Percentiles rank a stretch among this genome's conserved stretches.
phyloP scores from a whole-genome alignment of 2,329 filamentous ascomycete genomes.

The Neoscytalidium dimidiatum region DNA sequence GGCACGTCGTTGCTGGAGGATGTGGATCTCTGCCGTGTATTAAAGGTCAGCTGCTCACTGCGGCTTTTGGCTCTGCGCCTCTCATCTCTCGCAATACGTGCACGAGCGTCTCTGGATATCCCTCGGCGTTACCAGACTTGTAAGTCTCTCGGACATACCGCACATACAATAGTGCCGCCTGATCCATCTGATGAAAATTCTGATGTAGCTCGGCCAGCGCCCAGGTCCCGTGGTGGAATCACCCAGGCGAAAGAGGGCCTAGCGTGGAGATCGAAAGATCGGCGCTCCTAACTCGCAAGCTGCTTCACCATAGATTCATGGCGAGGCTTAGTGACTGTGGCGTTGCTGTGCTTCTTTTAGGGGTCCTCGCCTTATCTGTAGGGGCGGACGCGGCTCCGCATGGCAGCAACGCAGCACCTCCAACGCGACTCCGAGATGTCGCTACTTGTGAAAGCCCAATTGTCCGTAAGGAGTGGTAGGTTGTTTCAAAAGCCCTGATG shows the following conservation, averaged over 20 bases:
- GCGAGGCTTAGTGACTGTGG: constrained; percentile 6
- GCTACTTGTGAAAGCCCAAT: constrained; percentile 1
- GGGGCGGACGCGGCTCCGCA: neutral
- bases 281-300: neutral
- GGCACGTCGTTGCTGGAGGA: neutral
- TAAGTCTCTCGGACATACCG: neutral
- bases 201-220: neutral
- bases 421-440: neutral
- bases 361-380: neutral
- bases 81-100: no score
- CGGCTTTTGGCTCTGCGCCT: neutral
- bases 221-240: neutral
- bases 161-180: neutral
- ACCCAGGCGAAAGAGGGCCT: neutral
- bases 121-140: neutral
- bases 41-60: constrained; percentile 14
- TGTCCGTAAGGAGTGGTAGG: constrained; percentile 15
- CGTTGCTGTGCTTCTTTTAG: neutral
- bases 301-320: constrained; percentile 4
- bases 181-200: neutral
- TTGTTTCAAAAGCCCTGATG: neutral
- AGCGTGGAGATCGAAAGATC: neutral
- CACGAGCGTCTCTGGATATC: neutral
- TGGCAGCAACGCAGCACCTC: neutral
- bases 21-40: neutral